Evolutionary conservation across 2,329 filamentous ascomycete genomes (phyloP), one percentile per base, ranked within the genome.

Genomic region (Fusarium solani-melongenae): DNA sequence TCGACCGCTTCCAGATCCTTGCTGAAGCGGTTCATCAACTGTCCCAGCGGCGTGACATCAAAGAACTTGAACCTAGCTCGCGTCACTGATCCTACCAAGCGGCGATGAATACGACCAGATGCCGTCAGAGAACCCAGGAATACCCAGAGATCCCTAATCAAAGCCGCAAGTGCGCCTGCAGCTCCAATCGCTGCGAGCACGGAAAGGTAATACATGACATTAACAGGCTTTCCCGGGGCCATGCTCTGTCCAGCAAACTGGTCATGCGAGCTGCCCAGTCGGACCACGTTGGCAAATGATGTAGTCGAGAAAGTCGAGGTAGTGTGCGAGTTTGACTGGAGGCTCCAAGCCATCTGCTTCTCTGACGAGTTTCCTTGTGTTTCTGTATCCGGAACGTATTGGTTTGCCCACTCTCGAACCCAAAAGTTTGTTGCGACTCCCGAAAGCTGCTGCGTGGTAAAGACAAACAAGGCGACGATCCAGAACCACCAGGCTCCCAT

Each of bases 401-500:
- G 92, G 80, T 98, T 97, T 17, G 96, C 93, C 96, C 96, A 99
- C 81, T 96, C 88, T 76, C 94, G 90, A 77, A 99, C 97, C 96
- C 96, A 99, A 59, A 98, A 84, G 78, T 96, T 98, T 38, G 95
- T 97, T 1, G 93, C 94, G 3, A 98, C 92, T 27, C 93, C 93
- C 5, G 93, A 93, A 36, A 98, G 81, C 81, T 99, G 96, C 80
- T 98, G 95, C 51, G 92, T 84, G 31, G 88, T 88, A 79, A 99
- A 98, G 39, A 95, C 92, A 6, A 91, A 75, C 15, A 91, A 83
- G 22, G 95, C 93, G 38, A 93, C 84, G 56, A 92, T 82, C 96
- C 96, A 99, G 84, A 97, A 99, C 88, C 94, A 95, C 94, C 95
- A 98, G 6, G 92, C 88, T n/a, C 96, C 96, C 96, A 99, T 99